A percentile compares a stretch with the other conserved stretches of the same genome.
These are phyloP conservation scores for Mycena belliarum DNA, from an alignment of 768 basidiomycete species.

Conservation along the genomic window DNA sequence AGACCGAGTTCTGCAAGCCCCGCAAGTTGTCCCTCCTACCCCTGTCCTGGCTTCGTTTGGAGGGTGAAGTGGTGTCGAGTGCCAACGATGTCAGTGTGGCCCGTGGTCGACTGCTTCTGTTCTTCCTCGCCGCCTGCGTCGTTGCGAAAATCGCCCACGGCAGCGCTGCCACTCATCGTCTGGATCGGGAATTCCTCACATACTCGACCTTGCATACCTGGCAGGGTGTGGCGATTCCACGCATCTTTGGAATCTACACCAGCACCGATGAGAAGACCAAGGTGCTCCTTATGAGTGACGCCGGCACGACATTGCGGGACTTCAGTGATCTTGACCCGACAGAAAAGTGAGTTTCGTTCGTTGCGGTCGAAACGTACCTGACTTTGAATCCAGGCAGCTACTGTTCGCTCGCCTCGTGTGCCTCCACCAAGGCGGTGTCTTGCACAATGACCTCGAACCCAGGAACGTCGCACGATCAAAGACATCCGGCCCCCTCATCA, in stretches of 20 bases:
- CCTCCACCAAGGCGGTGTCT: background rate
- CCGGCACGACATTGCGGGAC: background rate
- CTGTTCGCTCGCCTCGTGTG: background rate
- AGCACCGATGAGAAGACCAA: background rate
- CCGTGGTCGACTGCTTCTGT: no score
- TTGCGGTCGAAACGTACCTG: background rate
- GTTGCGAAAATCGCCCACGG: no score
- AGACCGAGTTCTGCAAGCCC: no score
- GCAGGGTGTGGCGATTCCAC: conserved; percentile 1
- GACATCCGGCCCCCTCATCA: background rate
- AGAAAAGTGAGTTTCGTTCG: background rate
- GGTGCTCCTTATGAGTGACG: background rate
- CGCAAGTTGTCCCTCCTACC: no score
- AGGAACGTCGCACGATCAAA: background rate
- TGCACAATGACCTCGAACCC: background rate
- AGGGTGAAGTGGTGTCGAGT: no score
- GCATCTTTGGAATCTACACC: background rate
- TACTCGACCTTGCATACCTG: background rate
- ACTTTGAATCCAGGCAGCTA: background rate
- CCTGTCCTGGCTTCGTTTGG: no score
- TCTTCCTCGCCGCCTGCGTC: no score
- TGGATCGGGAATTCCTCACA: conserved; percentile 1
- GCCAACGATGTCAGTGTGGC: no score
- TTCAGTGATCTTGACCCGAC: background rate
- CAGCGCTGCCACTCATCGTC: no score